Conservation (phyloP, 1,284 basidiomycete genomes). For the Trichosporon sp. region DNA sequence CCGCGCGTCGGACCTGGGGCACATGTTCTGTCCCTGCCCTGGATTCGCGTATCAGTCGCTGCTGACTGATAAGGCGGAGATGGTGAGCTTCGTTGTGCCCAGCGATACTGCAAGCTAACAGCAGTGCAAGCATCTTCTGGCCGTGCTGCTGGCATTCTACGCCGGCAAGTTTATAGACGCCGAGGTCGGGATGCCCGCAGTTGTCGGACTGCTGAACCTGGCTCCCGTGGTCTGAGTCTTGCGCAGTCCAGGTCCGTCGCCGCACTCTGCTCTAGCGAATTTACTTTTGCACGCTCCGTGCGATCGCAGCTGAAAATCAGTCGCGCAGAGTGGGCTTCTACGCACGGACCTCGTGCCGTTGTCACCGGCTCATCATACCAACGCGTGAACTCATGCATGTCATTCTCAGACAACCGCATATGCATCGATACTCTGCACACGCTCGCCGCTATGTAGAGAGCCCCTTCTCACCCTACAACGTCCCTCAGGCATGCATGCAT, state of each 20-base stretch:
- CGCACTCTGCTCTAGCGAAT: background rate
- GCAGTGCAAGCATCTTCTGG: conserved; percentile 44
- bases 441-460: background rate
- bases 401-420: background rate
- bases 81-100: conserved; percentile 24
- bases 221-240: background rate
- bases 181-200: conserved; percentile 22
- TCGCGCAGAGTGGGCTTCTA: background rate
- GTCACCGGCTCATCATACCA: background rate
- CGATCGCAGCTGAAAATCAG: background rate
- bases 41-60: conserved; percentile 41
- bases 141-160: conserved; percentile 31
- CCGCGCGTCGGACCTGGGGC: background rate
- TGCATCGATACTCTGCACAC: background rate
- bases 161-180: conserved; percentile 26
- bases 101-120: background rate
- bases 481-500: background rate
- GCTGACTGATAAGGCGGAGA: conserved; percentile 24
- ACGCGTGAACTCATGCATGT: background rate
- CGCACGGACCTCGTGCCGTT: background rate
- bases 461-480: background rate
- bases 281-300: background rate
- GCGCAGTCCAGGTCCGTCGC: background rate
- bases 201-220: conserved; percentile 24
- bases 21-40: conserved; percentile 41